phyloP scores from a whole-genome alignment of 116 monocot genomes.

The Trichopus zeylanicus region DNA sequence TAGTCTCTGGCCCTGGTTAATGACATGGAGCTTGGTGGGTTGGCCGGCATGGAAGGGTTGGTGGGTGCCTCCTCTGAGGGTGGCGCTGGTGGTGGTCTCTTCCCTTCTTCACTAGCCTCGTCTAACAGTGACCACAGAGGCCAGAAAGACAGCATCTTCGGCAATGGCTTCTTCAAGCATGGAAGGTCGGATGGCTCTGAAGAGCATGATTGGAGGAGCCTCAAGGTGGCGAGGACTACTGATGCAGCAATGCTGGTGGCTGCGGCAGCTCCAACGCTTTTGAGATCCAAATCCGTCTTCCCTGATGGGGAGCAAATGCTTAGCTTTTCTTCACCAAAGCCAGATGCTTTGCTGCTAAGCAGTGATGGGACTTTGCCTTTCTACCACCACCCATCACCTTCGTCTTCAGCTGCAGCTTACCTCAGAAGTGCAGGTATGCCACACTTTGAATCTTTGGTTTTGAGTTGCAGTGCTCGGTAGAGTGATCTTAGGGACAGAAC shows the following conservation, averaged over 20 bases:
- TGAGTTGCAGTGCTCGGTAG: not conserved
- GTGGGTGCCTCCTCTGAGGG: constrained; percentile 23
- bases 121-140: constrained; percentile 17
- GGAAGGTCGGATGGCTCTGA: constrained; percentile 24
- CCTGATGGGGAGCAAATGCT: constrained; percentile 80
- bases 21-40: constrained; percentile 41
- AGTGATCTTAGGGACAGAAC: not conserved
- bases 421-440: constrained; percentile 37
- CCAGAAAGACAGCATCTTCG: constrained; percentile 23
- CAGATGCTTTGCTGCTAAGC: constrained; percentile 19
- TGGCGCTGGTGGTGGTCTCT: constrained; percentile 14
- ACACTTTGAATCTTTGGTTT: not conserved
- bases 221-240: constrained; percentile 30
- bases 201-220: constrained; percentile 31
- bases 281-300: constrained; percentile 31
- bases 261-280: constrained; percentile 12
- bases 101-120: constrained; percentile 18
- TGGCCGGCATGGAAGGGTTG: constrained; percentile 41
- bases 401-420: constrained; percentile 17
- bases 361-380: constrained; percentile 28
- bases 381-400: constrained; percentile 17
- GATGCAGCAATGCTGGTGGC: constrained; percentile 1
- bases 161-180: constrained; percentile 46
- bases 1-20: constrained; percentile 7
- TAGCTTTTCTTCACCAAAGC: constrained; percentile 62